These are phyloP conservation scores for Trichoderma polysporum DNA, from an alignment of 2,329 filamentous ascomycete species.

Conservation along the genomic window DNA sequence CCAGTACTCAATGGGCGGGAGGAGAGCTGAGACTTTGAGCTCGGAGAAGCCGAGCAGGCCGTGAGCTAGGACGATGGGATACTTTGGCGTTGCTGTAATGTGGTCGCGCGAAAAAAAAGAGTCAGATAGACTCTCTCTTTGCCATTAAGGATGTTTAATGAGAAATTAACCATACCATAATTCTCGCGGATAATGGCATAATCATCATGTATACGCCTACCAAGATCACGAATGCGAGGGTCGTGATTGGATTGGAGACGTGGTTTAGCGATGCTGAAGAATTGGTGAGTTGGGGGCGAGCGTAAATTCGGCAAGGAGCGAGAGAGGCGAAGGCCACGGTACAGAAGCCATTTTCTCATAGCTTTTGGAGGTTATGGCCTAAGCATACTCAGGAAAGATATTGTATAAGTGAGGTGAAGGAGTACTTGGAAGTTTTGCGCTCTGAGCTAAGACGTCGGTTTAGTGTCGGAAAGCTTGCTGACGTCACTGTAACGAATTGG, in stretches of 20 bases:
- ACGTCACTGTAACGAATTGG: slow-evolving; percentile 14
- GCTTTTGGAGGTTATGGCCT: not conserved
- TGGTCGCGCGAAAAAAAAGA: not conserved
- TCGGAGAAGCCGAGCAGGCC: slow-evolving; percentile 64
- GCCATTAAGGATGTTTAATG: not conserved
- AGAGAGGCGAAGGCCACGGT: not conserved
- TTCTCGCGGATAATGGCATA: slow-evolving; percentile 46
- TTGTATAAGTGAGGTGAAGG: not conserved
- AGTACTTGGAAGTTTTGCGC: not conserved
- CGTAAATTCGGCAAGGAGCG: slow-evolving; percentile 12
- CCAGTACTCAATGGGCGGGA: slow-evolving; percentile 64
- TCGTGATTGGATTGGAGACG: slow-evolving; percentile 31
- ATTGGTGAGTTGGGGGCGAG: not conserved
- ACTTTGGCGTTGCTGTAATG: slow-evolving; percentile 51
- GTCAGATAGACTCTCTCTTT: not conserved
- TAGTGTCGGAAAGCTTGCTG: slow-evolving; percentile 3
- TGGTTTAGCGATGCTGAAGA: slow-evolving; percentile 9
- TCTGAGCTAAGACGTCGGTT: not conserved
- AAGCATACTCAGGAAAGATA: not conserved
- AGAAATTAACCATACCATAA: slow-evolving; percentile 41
- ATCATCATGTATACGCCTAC: slow-evolving; percentile 45
- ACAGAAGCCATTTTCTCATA: slow-evolving; percentile 17
- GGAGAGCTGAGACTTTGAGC: slow-evolving; percentile 51
- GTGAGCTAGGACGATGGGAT: slow-evolving; percentile 65
- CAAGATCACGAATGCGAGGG: slow-evolving; percentile 43